A percentile compares a stretch with the other conserved stretches of the same genome.
phyloP scores from a whole-genome alignment of 345 rosid species.

The Balakata baccata region DNA sequence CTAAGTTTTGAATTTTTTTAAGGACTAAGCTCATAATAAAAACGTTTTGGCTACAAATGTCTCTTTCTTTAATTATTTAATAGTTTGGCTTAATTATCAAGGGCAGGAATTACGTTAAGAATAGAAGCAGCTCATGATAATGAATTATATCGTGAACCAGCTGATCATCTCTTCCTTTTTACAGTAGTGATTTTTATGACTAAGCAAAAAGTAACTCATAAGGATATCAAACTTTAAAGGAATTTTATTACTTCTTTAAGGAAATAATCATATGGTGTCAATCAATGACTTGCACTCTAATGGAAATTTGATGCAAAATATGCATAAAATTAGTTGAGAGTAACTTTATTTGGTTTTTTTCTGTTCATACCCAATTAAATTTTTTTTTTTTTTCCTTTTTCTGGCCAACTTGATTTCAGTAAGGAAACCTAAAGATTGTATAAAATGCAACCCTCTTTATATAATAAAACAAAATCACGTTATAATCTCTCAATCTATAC shows the following conservation, averaged over 20 bases:
- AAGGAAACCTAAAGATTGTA: constrained; percentile 1
- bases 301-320: not conserved
- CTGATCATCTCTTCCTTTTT: not conserved
- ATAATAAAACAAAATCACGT: not conserved
- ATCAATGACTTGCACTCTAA: not conserved
- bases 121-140: not conserved
- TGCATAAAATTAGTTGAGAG: not conserved
- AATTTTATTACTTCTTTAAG: not conserved
- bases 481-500: not conserved
- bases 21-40: too few species aligned
- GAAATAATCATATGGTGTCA: not conserved
- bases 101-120: not conserved
- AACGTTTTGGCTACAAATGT: too few species aligned
- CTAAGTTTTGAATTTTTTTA: too few species aligned
- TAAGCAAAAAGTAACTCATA: not conserved
- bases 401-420: not conserved
- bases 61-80: too few species aligned
- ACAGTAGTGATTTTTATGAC: not conserved
- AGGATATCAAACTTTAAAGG: not conserved
- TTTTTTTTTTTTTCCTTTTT: not conserved
- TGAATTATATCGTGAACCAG: not conserved
- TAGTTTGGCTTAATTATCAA: too few species aligned
- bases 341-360: constrained; percentile 3
- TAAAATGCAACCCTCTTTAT: not conserved
- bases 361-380: not conserved